Conservation (phyloP, 352 stramenopile species). For the Phytophthora capsici region DNA sequence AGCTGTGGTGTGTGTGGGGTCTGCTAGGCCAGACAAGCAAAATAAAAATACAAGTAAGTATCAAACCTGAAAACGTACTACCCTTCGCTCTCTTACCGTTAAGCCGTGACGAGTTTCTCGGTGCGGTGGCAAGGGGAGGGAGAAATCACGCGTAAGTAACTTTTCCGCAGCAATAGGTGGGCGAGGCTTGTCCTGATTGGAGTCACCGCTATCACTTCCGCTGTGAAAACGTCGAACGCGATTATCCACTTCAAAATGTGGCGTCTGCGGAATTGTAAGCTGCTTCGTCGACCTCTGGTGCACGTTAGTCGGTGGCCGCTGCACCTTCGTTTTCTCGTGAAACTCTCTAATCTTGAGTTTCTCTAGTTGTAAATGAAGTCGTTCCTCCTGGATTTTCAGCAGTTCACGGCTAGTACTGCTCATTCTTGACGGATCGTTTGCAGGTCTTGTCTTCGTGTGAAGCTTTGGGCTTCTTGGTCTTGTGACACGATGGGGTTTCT, state of each 20-base stretch:
- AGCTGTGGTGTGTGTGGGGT: slow-evolving; percentile 47
- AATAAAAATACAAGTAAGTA: neutral
- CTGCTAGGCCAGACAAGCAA: slow-evolving; percentile 12
- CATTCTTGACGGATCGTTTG: slow-evolving; percentile 56
- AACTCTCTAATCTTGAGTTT: slow-evolving; percentile 81
- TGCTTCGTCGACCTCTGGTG: slow-evolving; percentile 83
- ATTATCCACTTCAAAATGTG: slow-evolving; percentile 65
- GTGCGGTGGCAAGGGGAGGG: slow-evolving; percentile 31
- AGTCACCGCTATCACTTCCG: slow-evolving; percentile 26
- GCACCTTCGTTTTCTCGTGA: slow-evolving; percentile 73
- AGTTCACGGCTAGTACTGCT: slow-evolving; percentile 83
- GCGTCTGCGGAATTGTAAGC: slow-evolving; percentile 79
- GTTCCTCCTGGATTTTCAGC: slow-evolving; percentile 80
- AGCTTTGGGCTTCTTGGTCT: slow-evolving; percentile 60
- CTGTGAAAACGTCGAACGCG: slow-evolving; percentile 51
- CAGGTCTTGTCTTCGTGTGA: slow-evolving; percentile 40
- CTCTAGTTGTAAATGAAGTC: slow-evolving; percentile 68
- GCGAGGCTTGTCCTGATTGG: slow-evolving; percentile 22
- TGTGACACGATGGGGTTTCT: slow-evolving; percentile 62
- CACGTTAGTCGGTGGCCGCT: slow-evolving; percentile 69
- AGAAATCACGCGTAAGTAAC: slow-evolving; percentile 47
- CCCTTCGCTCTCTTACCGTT: slow-evolving; percentile 27
- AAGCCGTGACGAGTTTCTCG: slow-evolving; percentile 31
- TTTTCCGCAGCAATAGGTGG: slow-evolving; percentile 45
- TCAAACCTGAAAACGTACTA: slow-evolving; percentile 4